Base-by-base conservation (phyloP, 164 flowering plant genomes). In the Echeveria elegans region DNA sequence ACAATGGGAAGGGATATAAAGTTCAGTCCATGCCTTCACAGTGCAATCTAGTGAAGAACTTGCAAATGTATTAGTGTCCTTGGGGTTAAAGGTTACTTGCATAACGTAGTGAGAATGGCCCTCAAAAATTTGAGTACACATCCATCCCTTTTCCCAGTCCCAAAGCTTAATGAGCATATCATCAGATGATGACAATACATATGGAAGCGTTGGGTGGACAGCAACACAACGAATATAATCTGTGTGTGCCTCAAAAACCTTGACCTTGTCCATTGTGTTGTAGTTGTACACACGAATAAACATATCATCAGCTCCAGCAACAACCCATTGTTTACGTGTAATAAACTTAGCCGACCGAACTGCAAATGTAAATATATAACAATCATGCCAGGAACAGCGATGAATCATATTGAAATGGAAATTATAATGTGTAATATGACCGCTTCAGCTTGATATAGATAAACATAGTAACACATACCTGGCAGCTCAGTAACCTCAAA, bases 1-100 rank as follows among this genome's bases (percentile, higher is more conserved):
- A n/a, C 28, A 63, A 12, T 5, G 0, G 41, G 24, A n/a, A n/a
- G 26, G 15, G 15, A 32, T 6, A 8, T 8, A 21, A 18, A 18
- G 8, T 34, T 7, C 6, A 56, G 66, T 48, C 28, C 72, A 30
- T 70, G 89, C 98, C 95, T 94, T 94, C 64, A 91, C 82, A 2
- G 96, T 91, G 63, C 97, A 89, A 81, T 94, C 98, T 68, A 94
- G 98, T 18, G 97, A 94, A 38, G 97, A 95, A 82, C 98, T 94
- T 10, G 97, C 97, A 78, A 94, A 94, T 37, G 94, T 90, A 64
- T 89, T 88, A 71, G 97, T 86, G 78, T 94, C 96, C 79, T 90
- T 91, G 19, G 98, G 98, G 74, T 94, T 89, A 75, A 94, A 83
- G 29, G 93, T 84, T 60, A 94, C 92, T 83, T 91, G 98, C 98